These are phyloP conservation scores for Nannizzia gypsea DNA, from an alignment of 2,329 filamentous ascomycete genomes.

Conservation along the genomic window DNA sequence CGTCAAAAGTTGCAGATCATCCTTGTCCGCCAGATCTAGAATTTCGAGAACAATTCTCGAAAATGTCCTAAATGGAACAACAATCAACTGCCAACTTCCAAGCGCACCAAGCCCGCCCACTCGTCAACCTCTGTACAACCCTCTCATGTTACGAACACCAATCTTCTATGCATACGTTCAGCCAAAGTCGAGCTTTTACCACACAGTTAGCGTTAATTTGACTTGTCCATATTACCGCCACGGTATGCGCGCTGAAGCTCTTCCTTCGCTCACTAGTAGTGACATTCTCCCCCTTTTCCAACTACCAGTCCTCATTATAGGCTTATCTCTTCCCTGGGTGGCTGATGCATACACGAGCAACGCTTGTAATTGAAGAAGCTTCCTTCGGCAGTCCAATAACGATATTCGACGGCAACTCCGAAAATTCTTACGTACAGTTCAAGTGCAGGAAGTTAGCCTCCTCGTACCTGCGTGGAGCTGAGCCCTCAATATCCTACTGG, in stretches of 20 bases:
- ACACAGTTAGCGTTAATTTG: too few relatives aligned
- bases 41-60: not conserved
- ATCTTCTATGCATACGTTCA: too few relatives aligned
- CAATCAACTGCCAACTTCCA: not conserved
- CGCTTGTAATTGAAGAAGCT: not conserved
- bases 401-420: not conserved
- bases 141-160: too few relatives aligned
- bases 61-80: not conserved
- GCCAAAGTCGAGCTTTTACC: too few relatives aligned
- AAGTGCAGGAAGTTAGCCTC: not conserved
- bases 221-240: too few relatives aligned
- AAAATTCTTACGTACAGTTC: not conserved
- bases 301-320: too few relatives aligned
- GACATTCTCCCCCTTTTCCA: too few relatives aligned
- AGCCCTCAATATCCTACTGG: not conserved
- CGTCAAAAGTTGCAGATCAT: not conserved
- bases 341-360: not conserved
- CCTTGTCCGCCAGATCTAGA: not conserved
- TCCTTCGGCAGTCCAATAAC: not conserved
- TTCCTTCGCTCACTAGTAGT: too few relatives aligned
- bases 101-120: not conserved
- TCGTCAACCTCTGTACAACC: too few relatives aligned
- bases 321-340: not conserved
- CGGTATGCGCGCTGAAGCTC: too few relatives aligned
- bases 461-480: slow-evolving; percentile 2